These are phyloP conservation scores for Abelmoschus esculentus DNA, from an alignment of 345 rosid species.

Conservation along the genomic window DNA sequence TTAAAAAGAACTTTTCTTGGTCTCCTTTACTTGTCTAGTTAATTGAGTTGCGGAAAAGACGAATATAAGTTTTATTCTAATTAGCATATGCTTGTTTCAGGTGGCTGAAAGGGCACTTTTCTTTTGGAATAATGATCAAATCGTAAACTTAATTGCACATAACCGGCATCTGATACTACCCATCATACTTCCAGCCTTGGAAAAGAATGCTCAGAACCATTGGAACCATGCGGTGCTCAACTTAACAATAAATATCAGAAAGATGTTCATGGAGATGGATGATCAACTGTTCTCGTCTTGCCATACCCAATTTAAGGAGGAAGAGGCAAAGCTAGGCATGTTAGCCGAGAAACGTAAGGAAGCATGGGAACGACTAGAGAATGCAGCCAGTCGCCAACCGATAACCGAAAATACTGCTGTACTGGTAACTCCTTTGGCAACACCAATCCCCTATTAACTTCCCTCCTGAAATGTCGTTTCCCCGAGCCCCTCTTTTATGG, in stretches of 20 bases:
- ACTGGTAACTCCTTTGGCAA: slow-evolving; percentile 47
- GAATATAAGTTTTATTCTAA: slow-evolving; percentile 1
- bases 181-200: too few relatives aligned
- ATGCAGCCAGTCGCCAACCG: slow-evolving; percentile 62
- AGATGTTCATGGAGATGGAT: slow-evolving; percentile 29
- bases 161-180: too few relatives aligned
- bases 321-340: slow-evolving; percentile 39
- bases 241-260: not conserved
- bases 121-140: too few relatives aligned
- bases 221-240: too few relatives aligned
- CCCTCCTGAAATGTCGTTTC: not conserved
- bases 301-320: slow-evolving; percentile 47
- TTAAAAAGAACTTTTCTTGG: not conserved
- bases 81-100: slow-evolving; percentile 10
- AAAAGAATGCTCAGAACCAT: too few relatives aligned
- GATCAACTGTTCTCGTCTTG: slow-evolving; percentile 53
- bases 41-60: not conserved
- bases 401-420: slow-evolving; percentile 56
- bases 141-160: too few relatives aligned
- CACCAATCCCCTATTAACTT: slow-evolving; percentile 34
- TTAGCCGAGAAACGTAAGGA: slow-evolving; percentile 48
- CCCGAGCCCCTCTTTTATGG: not conserved
- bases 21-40: not conserved
- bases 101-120: too few relatives aligned
- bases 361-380: slow-evolving; percentile 56